Base-by-base conservation (phyloP, 345 rosid genomes). In the Gossypium raimondii region DNA sequence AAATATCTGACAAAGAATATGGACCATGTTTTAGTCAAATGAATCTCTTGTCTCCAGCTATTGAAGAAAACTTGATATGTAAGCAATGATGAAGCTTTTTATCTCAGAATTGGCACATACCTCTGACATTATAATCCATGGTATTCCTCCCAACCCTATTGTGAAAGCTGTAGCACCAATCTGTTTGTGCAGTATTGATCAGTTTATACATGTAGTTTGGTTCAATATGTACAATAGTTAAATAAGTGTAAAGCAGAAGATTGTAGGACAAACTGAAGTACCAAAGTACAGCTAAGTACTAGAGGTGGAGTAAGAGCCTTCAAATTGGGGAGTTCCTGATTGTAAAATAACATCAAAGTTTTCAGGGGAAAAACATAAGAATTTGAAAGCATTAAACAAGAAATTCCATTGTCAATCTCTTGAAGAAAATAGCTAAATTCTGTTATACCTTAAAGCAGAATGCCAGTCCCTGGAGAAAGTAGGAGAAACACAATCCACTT, bases 51-150 rank as follows among this genome's bases (percentile, higher is more conserved):
- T 52, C 24, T 52, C 45, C 60, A 17, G 17, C 48, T 52, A 70
- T 27, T 9, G 22, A 4, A 10, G 73, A 44, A 51, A 16, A 2
- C 59, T 50, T 16, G 58, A 27, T 27, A 29, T 27, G 24, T 10
- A 38, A 38, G 24, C 25, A 41, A n/a, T 9, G 47, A 2, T 9
- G 48, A 41, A 58, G 25, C 53, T 20, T 59, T 60, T 16, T 20
- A 38, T 55, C 11, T 55, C 20, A 5, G 25, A 22, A n/a, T 25
- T n/a, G 16, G n/a, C 25, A 72, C 43, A 24, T 81, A 84, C 86
- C 84, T 84, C 87, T 3, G 87, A 84, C 84, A 84, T 75, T 70
- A 84, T 81, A 72, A 84, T 77, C 86, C 86, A 84, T 9, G 84
- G 86, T 34, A 83, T 68, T 45, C 86, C 86, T 74, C 82, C 82